phyloP scores from a whole-genome alignment of 2,329 filamentous ascomycete species.

The Macrophomina pseudophaseolina region DNA sequence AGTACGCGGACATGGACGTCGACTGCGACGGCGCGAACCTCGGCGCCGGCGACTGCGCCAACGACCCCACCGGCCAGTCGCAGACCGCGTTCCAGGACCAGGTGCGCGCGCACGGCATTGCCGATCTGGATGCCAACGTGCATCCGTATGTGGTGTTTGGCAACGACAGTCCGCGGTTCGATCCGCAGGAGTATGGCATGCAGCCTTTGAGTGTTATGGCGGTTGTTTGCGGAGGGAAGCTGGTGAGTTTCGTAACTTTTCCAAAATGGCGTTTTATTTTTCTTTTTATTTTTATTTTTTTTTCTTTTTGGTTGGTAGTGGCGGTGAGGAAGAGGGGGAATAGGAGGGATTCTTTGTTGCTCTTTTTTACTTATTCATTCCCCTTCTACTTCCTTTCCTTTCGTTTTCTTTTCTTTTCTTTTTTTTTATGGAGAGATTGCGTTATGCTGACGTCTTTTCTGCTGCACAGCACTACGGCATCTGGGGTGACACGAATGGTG shows the following conservation, averaged over 20 bases:
- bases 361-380: too few species aligned
- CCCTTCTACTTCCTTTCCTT: too few species aligned
- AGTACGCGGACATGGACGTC: slow-evolving; percentile 61
- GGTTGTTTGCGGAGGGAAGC: slow-evolving; percentile 58
- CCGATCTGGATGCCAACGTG: slow-evolving; percentile 57
- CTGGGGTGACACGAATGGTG: slow-evolving; percentile 67
- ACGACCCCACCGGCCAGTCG: slow-evolving; percentile 46
- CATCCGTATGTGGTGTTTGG: slow-evolving; percentile 62
- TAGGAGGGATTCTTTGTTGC: too few species aligned
- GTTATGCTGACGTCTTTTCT: background rate
- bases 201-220: slow-evolving; percentile 61
- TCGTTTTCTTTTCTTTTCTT: background rate
- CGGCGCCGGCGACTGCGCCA: slow-evolving; percentile 47
- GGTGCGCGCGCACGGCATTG: slow-evolving; percentile 38
- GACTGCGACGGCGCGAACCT: slow-evolving; percentile 62
- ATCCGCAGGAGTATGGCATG: slow-evolving; percentile 47
- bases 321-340: too few species aligned
- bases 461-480: slow-evolving; percentile 58
- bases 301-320: too few species aligned
- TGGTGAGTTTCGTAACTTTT: slow-evolving; percentile 35
- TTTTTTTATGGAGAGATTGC: too few species aligned
- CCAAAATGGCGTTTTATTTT: too few species aligned
- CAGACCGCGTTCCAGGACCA: slow-evolving; percentile 53
- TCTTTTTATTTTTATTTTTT: background rate
- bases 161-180: slow-evolving; percentile 45